Percentiles rank a stretch among this genome's conserved stretches.
Conservation (phyloP, 1,284 basidiomycete genomes). For the Ceratobasidium theobromae region DNA sequence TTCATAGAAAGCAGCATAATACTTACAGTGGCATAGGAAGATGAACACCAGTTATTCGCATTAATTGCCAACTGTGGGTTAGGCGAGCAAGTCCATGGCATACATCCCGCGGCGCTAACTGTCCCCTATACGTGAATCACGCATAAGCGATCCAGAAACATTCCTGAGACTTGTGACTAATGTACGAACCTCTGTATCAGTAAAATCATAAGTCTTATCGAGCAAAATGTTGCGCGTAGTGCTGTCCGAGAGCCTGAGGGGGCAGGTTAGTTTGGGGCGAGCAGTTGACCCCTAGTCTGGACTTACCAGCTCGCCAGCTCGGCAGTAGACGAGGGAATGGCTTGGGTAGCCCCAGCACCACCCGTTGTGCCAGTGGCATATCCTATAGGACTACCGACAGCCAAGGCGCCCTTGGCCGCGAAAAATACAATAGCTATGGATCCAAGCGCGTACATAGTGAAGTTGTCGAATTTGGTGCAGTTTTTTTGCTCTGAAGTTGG, state of each 20-base stretch:
- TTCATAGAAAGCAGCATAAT: no score
- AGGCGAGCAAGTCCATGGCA: constrained; percentile 6
- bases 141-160: neutral
- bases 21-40: neutral
- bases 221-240: neutral
- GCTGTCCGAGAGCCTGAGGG: neutral
- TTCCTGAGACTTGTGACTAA: neutral
- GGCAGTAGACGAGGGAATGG: neutral
- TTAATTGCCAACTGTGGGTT: neutral
- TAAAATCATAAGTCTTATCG: neutral
- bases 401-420: neutral
- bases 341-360: neutral
- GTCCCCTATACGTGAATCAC: neutral
- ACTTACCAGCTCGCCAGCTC: neutral
- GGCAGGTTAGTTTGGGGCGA: no score
- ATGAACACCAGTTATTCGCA: neutral
- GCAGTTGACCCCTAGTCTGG: neutral
- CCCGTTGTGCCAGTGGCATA: constrained; percentile 1
- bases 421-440: neutral
- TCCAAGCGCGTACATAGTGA: neutral
- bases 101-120: neutral
- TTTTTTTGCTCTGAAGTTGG: no score
- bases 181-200: neutral
- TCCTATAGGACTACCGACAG: neutral
- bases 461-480: neutral